Evolutionary conservation across 352 stramenopile genomes (phyloP), one percentile per base, ranked within the genome.

Genomic region (Elongisporangium prolatum): DNA sequence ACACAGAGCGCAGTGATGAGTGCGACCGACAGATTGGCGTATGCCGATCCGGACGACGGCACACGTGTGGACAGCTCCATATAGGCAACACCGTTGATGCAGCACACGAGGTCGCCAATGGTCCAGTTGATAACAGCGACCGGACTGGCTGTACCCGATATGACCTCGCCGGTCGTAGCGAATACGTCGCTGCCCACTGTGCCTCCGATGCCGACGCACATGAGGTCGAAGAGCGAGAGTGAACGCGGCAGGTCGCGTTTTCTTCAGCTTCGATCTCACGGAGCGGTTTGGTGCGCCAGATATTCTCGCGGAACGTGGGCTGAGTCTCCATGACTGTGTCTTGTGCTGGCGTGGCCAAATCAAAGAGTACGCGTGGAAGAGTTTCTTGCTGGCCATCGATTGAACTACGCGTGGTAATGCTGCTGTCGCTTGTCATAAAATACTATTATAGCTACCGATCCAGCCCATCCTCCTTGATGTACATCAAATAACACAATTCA

Each of bases 181-280:
- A 97, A 98, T 52, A 98, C 82, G 13, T 90, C 92, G 28, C 57
- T 78, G 5, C 91, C 91, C 14, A 98, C 80, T 0, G 91, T 98
- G 16, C 75, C 89, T 0, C 91, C 91, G 7, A 97, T 84, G n/a
- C 91, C 89, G 28, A 97, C 76, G 28, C 67, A 86, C 9, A 93
- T 68, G 14, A 97, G 68, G 66, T 97, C 91, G 49, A 89, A 88
- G 37, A 97, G 65, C 18, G 61, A 70, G 9, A 97, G 67, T 11
- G 67, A 69, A 7, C 75, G 74, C 14, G 67, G 68, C 10, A 89
- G 59, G 16, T 89, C 72, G 24, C 80, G 14, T 64, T 64, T 57
- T 89, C 77, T 48, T 89, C 80, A 44, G 77, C 76, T 1, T 79
- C 52, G 57, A 88, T 86, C 21, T 86, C 74, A 6, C 60, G 54